Percentiles rank a stretch among this genome's conserved stretches.
Evolutionary conservation across 148 eudicot genomes (phyloP).

Genomic region (Euryodendron excelsum): DNA sequence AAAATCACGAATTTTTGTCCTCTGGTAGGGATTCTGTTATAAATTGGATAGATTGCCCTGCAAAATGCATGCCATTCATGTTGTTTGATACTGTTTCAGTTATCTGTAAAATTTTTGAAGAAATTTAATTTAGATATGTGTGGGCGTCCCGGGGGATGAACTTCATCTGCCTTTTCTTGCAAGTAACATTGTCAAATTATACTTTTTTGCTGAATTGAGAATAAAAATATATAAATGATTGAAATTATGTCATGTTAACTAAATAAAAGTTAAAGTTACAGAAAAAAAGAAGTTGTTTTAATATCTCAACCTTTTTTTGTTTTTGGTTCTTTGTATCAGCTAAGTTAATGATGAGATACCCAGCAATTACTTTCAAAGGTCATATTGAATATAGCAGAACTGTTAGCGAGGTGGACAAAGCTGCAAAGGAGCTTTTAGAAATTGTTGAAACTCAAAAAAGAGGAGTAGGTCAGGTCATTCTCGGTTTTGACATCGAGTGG

Average conservation of each 20-base stretch:
- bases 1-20: too few relatives aligned
- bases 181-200: too few relatives aligned
- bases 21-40: too few relatives aligned
- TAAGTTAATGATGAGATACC: slow-evolving; percentile 40
- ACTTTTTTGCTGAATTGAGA: not conserved
- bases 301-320: not conserved
- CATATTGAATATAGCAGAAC: slow-evolving; percentile 63
- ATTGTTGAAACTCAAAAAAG: slow-evolving; percentile 46
- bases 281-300: not conserved
- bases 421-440: slow-evolving; percentile 57
- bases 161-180: too few relatives aligned
- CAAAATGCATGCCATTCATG: not conserved
- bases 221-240: not conserved
- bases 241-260: not conserved
- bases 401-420: slow-evolving; percentile 58
- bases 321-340: slow-evolving; percentile 39
- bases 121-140: not conserved
- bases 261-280: not conserved
- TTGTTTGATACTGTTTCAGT: not conserved
- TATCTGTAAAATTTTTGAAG: not conserved
- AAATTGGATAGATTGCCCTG: not conserved
- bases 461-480: slow-evolving; percentile 36
- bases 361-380: slow-evolving; percentile 60
- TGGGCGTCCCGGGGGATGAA: too few relatives aligned
- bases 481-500: slow-evolving; percentile 89